These are phyloP conservation scores for Achaetomium macrosporum DNA, from an alignment of 2,329 filamentous ascomycete species.

Conservation along the genomic window DNA sequence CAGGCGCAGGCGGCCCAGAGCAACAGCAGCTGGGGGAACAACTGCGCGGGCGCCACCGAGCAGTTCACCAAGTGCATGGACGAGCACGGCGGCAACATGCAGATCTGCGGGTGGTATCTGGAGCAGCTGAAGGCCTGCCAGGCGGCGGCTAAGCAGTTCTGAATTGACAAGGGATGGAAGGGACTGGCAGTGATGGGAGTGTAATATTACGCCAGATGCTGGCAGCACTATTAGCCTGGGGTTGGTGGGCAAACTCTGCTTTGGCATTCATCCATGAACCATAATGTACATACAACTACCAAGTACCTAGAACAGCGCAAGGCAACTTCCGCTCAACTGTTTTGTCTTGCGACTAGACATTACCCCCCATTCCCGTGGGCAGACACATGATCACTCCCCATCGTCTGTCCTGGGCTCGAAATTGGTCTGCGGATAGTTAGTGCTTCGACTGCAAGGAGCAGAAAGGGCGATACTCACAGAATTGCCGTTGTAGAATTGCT, in stretches of 20 bases:
- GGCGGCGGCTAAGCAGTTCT: slow-evolving; percentile 67
- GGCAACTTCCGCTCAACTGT: slow-evolving; percentile 4
- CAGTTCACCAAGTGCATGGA: slow-evolving; percentile 96
- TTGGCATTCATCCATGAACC: not conserved
- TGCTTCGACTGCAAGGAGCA: not conserved
- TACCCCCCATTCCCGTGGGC: not conserved
- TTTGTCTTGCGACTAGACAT: not conserved
- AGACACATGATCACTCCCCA: slow-evolving; percentile 33
- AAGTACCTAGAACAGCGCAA: not conserved
- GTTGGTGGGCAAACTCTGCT: not conserved
- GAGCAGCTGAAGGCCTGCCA: slow-evolving; percentile 94
- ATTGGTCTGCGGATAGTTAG: slow-evolving; percentile 46
- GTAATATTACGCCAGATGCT: slow-evolving; percentile 2
- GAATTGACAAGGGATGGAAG: slow-evolving; percentile 27
- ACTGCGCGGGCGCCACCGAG: slow-evolving; percentile 74
- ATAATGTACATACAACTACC: slow-evolving; percentile 1
- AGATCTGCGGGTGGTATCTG: slow-evolving; percentile 95
- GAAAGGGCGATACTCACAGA: slow-evolving; percentile 52
- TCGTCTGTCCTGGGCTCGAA: slow-evolving; percentile 62
- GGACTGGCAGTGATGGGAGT: not conserved
- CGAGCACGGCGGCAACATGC: slow-evolving; percentile 87
- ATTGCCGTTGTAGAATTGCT: slow-evolving; percentile 87
- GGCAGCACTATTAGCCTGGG: not conserved
- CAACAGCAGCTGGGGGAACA: slow-evolving; percentile 52
- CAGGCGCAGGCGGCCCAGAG: slow-evolving; percentile 43